These are phyloP conservation scores for Fusarium fracticaudum DNA, from an alignment of 2,329 filamentous ascomycete genomes.

Conservation along the genomic window DNA sequence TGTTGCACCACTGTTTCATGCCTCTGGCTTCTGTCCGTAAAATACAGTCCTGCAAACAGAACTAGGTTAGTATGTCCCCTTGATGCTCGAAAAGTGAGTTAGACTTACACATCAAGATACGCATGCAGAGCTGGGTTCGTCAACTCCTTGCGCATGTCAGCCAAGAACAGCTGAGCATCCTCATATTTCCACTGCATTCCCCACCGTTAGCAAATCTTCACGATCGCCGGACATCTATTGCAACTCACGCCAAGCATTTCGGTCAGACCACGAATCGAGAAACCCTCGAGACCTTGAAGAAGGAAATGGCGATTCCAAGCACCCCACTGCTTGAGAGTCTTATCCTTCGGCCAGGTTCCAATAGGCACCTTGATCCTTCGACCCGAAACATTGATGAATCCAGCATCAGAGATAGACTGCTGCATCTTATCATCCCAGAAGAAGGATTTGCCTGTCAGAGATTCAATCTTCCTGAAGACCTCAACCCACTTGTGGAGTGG, in stretches of 20 bases:
- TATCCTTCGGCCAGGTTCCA: slow-evolving; percentile 46
- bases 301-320: slow-evolving; percentile 38
- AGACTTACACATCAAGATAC: slow-evolving; percentile 25
- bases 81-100: rapidly evolving
- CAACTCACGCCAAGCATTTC: slow-evolving; percentile 33
- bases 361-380: slow-evolving; percentile 33
- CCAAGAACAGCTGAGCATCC: slow-evolving; percentile 28
- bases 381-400: slow-evolving; percentile 30
- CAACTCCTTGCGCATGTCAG: slow-evolving; percentile 25
- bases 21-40: neutral
- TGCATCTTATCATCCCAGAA: slow-evolving; percentile 22
- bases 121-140: slow-evolving; percentile 17
- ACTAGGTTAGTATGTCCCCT: rapidly evolving
- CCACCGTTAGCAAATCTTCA: neutral
- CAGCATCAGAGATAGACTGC: slow-evolving; percentile 29
- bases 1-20: rapidly evolving
- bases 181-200: slow-evolving; percentile 11
- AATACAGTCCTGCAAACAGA: neutral
- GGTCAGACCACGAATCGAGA: slow-evolving; percentile 33
- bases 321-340: slow-evolving; percentile 41
- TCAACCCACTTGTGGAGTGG: slow-evolving; percentile 16
- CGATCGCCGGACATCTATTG: rapidly evolving
- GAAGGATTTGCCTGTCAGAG: slow-evolving; percentile 14
- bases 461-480: slow-evolving; percentile 10
- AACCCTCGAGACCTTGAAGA: slow-evolving; percentile 39